Base-by-base conservation (phyloP, 163 green algal species). In the Prototheca cutis region DNA sequence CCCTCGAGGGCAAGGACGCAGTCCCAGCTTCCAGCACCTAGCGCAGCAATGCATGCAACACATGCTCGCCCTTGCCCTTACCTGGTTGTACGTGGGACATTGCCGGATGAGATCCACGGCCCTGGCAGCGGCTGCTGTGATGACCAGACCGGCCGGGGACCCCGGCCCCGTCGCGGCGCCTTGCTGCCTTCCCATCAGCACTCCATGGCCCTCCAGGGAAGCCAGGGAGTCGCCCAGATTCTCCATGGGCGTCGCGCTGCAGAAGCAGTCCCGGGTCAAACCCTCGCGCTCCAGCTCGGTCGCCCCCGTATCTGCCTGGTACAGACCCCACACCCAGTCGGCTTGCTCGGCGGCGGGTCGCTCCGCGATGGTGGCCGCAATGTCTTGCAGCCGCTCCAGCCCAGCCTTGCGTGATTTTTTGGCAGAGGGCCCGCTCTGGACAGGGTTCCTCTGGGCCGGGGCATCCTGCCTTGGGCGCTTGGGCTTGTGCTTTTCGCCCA, bases 41-140 rank as follows among this genome's bases (percentile, higher is more conserved):
- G n/a, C n/a, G n/a, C 27, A 13, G n/a, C 36, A 28, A n/a, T 18
- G 40, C 33, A 51, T 31, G 33, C 28, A n/a, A n/a, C n/a, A n/a
- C n/a, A n/a, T n/a, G n/a, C n/a, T n/a, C 21, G 61, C 51, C 15
- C 15, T 10, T 40, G 21, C 48, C 32, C 27, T 17, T 39, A 65
- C 61, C 55, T 47, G 53, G 49, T 77, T 62, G 45, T 70, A 61
- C 30, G 40, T 33, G 3, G 73, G 70, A 19, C 67, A 65, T 4
- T 59, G 48, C 59, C 76, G 76, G 48, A 75, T 75, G 24, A 80
- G 48, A 7, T 40, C 25, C 7, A 68, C 47, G 17, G 65, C 63
- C 5, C 63, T 48, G 1, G 74, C 42, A 4, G 74, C 74, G 5
- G 66, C 55, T 3, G 55, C 24, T 3, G 66, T 59, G 3, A 81